Conservation (phyloP, 768 basidiomycete genomes). For the Phaeolepiota aurea region DNA sequence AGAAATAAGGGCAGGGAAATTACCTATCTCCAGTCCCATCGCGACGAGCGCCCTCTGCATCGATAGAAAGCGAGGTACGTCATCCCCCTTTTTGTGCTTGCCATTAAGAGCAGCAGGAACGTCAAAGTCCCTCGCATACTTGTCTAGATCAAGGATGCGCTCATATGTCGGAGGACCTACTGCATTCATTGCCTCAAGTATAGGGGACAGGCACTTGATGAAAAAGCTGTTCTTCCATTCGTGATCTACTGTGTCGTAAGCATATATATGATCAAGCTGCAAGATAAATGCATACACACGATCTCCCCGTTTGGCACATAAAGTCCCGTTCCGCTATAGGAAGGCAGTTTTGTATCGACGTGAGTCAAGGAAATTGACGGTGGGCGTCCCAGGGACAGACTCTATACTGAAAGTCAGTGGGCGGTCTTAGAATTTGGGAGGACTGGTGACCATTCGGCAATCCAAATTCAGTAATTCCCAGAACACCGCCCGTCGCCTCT, state of each 20-base stretch:
- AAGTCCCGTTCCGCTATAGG: constrained; percentile 35
- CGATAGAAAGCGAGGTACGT: constrained; percentile 40
- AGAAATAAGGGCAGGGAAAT: constrained; percentile 8
- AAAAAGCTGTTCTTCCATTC: constrained; percentile 68
- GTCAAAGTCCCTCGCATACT: constrained; percentile 43
- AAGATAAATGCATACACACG: constrained; percentile 33
- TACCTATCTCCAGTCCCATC: constrained; percentile 59
- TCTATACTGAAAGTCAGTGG: constrained; percentile 24
- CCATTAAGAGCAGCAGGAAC: constrained; percentile 41
- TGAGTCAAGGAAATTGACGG: constrained; percentile 59
- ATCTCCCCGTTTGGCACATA: constrained; percentile 43
- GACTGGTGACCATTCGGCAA: constrained; percentile 44
- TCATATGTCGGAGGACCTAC: constrained; percentile 44
- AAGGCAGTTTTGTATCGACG: constrained; percentile 53
- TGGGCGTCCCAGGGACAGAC: constrained; percentile 63
- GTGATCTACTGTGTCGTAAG: constrained; percentile 40
- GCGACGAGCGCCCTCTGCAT: constrained; percentile 60
- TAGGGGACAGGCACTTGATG: constrained; percentile 51
- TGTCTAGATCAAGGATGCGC: constrained; percentile 45
- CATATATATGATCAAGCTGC: constrained; percentile 8
- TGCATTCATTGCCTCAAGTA: constrained; percentile 49
- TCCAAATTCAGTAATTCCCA: constrained; percentile 73
- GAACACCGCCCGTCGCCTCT: constrained; percentile 59
- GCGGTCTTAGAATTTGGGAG: background rate
- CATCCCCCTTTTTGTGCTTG: constrained; percentile 24